Conservation (phyloP, 208 protist genomes). For the Leishmania martiniquensis region DNA sequence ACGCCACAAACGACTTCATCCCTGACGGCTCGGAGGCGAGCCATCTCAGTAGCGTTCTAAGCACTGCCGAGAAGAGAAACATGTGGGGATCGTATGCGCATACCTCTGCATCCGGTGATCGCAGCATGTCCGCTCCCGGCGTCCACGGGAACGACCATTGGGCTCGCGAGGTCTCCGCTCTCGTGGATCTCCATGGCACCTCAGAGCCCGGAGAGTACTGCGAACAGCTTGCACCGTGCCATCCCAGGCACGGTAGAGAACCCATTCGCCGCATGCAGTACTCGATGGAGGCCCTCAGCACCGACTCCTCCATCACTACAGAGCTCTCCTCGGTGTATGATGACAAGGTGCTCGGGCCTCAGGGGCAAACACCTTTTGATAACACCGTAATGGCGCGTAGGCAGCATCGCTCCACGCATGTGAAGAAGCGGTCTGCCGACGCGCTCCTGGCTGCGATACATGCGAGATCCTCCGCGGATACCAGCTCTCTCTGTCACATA, state of each 20-base stretch:
- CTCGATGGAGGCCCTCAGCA: constrained; percentile 20
- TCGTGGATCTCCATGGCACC: not conserved
- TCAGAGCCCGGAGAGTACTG: not conserved
- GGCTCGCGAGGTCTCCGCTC: not conserved
- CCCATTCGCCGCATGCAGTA: constrained; percentile 12
- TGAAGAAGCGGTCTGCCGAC: not conserved
- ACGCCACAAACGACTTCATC: not conserved
- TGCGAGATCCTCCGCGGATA: not conserved
- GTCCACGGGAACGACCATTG: not conserved
- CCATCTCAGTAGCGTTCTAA: constrained; percentile 1
- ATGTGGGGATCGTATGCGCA: not conserved
- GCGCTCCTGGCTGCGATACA: not conserved
- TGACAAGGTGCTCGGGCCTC: constrained; percentile 13
- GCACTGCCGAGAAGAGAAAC: not conserved
- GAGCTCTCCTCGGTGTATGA: constrained; percentile 17
- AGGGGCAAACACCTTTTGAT: constrained; percentile 17
- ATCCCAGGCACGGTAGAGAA: not conserved
- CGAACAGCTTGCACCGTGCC: not conserved
- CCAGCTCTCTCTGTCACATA: not conserved
- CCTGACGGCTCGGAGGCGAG: not conserved
- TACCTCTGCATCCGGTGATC: not conserved
- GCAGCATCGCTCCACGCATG: not conserved
- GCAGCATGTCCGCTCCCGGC: not conserved
- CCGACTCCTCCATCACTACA: not conserved
- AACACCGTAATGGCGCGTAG: not conserved